Evolutionary conservation across 163 green algal species (phyloP), one percentile per base, ranked within the genome.

Genomic region (Chlorella variabilis): DNA sequence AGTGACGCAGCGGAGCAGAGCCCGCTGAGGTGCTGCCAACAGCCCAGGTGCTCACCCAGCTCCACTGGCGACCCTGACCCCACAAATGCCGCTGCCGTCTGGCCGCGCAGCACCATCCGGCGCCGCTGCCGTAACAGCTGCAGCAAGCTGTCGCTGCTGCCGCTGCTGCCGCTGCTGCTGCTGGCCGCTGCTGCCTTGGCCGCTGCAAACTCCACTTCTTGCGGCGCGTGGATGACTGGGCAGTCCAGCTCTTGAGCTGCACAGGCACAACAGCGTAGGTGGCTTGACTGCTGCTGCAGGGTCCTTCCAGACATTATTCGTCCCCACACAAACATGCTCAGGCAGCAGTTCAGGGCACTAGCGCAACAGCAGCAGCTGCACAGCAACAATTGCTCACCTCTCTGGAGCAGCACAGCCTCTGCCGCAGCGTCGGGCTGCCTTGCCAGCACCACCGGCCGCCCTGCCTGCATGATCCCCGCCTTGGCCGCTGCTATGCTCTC

Each of bases 401-500:
- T 42, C 27, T 48, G 21, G 34, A 83, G 34, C 58, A 95, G 39
- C 45, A 90, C 84, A 5, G 45, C 34, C 56, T 69, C 63, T 1
- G 88, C 92, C 29, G 88, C 87, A 3, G 65, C 42, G 39, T 94
- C 75, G 4, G 84, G 80, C 87, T 98, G 94, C 7, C 49, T 65
- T 0, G 75, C 88, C 8, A 98, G 29, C 36, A 98, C 86, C 27
- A 91, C 85, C 9, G 93, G 90, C 42, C 87, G 63, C 3, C 89
- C 90, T 0, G 81, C 21, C 82, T 94, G 93, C 83, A 95, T 86
- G 61, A 97, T 96, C 36, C 94, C 94, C 1, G 94, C 93, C 63
- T 97, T 97, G 80, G 94, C 92, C 3, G 71, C 61, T 9, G 94
- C 93, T 27, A 99, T 98, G 58, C 48, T 80, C 41, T 87, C 48